phyloP scores from a whole-genome alignment of 2,329 filamentous ascomycete species.

The Calonectria hawksworthii region DNA sequence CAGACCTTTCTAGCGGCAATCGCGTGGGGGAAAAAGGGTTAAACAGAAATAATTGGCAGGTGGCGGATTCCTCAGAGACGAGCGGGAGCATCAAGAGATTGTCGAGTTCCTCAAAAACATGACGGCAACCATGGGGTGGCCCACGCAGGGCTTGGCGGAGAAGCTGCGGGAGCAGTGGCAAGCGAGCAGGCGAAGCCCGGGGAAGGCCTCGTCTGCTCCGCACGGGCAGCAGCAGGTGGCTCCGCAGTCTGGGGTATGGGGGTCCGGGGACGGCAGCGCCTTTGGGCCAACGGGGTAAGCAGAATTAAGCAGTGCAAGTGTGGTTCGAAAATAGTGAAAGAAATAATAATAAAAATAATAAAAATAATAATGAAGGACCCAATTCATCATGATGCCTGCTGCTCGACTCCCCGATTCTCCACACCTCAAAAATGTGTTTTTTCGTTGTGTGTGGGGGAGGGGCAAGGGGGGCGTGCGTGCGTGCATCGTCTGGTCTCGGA shows the following conservation, averaged over 20 bases:
- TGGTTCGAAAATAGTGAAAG: background rate
- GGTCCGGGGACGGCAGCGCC: background rate
- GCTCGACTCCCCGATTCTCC: background rate
- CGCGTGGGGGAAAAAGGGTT: background rate
- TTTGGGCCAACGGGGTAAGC: background rate
- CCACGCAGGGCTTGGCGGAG: conserved; percentile 27
- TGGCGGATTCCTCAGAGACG: conserved; percentile 31
- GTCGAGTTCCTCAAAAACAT: conserved; percentile 32
- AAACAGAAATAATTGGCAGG: conserved; percentile 6
- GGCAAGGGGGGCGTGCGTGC: background rate
- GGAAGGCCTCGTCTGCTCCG: conserved; percentile 27
- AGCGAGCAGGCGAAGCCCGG: conserved; percentile 16
- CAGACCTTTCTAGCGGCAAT: background rate
- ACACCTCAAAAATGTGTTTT: background rate
- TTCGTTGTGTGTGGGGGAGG: conserved; percentile 11
- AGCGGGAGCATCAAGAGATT: conserved; percentile 27
- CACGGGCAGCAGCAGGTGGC: conserved; percentile 16
- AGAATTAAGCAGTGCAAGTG: background rate
- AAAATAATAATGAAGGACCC: background rate
- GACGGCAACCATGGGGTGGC: conserved; percentile 34
- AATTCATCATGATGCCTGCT: background rate
- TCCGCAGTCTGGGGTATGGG: conserved; percentile 28
- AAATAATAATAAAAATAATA: background rate
- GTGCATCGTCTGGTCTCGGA: background rate
- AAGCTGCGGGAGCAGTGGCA: conserved; percentile 33